Evolutionary conservation across 2,329 filamentous ascomycete species (phyloP).

Genomic region (Botrytis hyacinthi): DNA sequence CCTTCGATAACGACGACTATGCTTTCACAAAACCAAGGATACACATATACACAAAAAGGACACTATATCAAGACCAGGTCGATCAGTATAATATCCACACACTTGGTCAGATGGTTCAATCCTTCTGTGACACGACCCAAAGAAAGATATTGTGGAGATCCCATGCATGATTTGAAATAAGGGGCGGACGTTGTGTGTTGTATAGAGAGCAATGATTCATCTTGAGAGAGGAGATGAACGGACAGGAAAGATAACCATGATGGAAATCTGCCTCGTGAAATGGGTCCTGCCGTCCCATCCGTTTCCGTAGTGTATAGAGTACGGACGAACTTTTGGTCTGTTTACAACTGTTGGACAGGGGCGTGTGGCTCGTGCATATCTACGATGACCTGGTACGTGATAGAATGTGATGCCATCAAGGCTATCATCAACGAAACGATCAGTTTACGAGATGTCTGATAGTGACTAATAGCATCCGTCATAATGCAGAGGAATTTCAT

Average conservation of each 20-base stretch:
- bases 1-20: neutral
- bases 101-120: conserved; percentile 17
- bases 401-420: neutral
- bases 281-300: conserved; percentile 3
- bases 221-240: neutral
- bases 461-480: neutral
- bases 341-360: conserved; percentile 3
- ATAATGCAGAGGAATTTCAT: neutral
- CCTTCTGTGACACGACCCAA: conserved; percentile 20
- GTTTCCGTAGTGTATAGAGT: neutral
- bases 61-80: neutral
- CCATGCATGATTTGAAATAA: conserved; percentile 6
- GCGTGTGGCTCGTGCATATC: conserved; percentile 11
- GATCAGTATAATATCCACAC: neutral
- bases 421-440: neutral
- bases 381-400: neutral
- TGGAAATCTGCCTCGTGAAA: conserved; percentile 8
- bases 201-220: neutral
- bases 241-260: neutral
- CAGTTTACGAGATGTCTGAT: neutral
- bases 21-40: neutral
- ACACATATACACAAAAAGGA: neutral
- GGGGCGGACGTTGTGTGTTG: conserved; percentile 1
- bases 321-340: conserved; percentile 11
- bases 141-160: conserved; percentile 6